A percentile compares a stretch with the other conserved stretches of the same genome.
Conservation (phyloP, 352 stramenopile species). For the Peronosclerospora sorghi region DNA sequence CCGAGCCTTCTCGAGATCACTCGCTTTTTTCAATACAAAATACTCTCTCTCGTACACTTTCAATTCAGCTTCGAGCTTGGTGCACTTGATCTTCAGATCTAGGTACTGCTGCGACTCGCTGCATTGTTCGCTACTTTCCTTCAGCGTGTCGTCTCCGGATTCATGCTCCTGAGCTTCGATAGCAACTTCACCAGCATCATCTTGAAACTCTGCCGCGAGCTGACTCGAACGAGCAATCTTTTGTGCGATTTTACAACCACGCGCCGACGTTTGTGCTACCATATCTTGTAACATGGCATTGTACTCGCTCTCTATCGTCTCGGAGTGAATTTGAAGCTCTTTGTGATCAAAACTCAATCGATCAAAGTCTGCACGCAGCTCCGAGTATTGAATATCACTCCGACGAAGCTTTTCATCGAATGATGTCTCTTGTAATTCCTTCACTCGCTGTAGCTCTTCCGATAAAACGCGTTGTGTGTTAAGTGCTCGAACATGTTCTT, state of each 20-base stretch:
- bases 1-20: constrained; percentile 49
- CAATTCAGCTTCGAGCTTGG: constrained; percentile 44
- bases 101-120: constrained; percentile 27
- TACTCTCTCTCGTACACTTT: constrained; percentile 67
- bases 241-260: constrained; percentile 31
- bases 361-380: constrained; percentile 60
- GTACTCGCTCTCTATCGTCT: constrained; percentile 69
- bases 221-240: constrained; percentile 25
- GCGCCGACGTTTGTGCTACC: constrained; percentile 17
- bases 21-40: constrained; percentile 33
- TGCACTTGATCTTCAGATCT: constrained; percentile 38
- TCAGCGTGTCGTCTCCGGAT: constrained; percentile 7
- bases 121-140: constrained; percentile 3
- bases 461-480: constrained; percentile 45
- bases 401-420: constrained; percentile 63
- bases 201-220: constrained; percentile 6
- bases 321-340: constrained; percentile 65
- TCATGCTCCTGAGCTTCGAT: constrained; percentile 12
- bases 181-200: constrained; percentile 8
- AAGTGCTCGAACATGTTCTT: constrained; percentile 49
- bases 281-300: constrained; percentile 48
- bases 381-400: constrained; percentile 37
- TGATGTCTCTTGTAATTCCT: constrained; percentile 48
- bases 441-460: constrained; percentile 58
- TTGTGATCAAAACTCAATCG: constrained; percentile 76